These are phyloP conservation scores for Xylaria intraflava DNA, from an alignment of 495 filamentous ascomycete species.

Conservation along the genomic window DNA sequence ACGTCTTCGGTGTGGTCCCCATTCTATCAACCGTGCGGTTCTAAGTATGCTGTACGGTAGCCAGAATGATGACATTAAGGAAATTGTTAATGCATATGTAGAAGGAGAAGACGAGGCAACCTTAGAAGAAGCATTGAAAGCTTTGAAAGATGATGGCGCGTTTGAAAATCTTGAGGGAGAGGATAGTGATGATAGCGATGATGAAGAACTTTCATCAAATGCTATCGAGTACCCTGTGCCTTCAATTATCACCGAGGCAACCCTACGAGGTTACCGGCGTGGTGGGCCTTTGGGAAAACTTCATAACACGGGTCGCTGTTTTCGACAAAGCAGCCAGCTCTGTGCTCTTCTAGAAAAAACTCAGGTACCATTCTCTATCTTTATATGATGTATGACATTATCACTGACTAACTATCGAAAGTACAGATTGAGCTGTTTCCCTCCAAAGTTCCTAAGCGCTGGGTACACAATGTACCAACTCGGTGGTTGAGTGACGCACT, in stretches of 20 bases:
- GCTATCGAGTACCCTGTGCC: background rate
- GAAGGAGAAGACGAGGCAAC: background rate
- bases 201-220: too few relatives aligned
- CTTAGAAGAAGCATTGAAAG: too few relatives aligned
- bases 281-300: background rate
- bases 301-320: background rate
- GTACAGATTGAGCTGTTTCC: background rate
- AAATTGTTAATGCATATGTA: background rate
- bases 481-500: background rate
- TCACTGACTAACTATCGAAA: too few relatives aligned
- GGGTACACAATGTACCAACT: background rate
- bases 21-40: background rate
- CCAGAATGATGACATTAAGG: background rate
- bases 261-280: background rate
- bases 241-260: background rate
- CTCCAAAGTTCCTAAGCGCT: background rate
- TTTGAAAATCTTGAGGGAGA: too few relatives aligned
- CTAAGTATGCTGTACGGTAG: background rate
- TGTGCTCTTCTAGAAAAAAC: background rate
- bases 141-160: background rate
- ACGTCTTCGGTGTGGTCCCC: background rate
- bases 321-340: background rate
- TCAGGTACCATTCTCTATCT: background rate
- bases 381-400: background rate
- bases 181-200: too few relatives aligned